Evolutionary conservation across 306 rosid genomes (phyloP).

Genomic region (Vigna reflexopilosa): DNA sequence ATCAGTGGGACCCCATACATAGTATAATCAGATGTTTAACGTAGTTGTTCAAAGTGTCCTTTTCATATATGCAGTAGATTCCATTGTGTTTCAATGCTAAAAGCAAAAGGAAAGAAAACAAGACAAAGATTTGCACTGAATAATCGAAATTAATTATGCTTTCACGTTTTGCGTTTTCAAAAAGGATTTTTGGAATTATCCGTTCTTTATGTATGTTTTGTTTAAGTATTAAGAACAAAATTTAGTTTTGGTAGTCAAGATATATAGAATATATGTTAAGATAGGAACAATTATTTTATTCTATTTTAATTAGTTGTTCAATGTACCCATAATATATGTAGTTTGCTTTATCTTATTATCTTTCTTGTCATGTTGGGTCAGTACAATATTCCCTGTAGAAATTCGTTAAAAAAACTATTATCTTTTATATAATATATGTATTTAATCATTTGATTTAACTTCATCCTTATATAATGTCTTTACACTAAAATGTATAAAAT

Average conservation of each 20-base stretch:
- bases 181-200: not conserved
- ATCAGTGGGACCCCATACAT: conserved; percentile 47
- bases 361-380: too few relatives aligned
- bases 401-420: too few relatives aligned
- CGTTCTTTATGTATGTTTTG: not conserved
- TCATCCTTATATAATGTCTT: too few relatives aligned
- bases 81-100: not conserved
- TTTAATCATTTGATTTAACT: too few relatives aligned
- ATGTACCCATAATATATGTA: not conserved
- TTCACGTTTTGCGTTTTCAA: not conserved
- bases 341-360: not conserved
- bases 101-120: not conserved
- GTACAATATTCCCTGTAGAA: too few relatives aligned
- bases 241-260: not conserved
- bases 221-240: not conserved
- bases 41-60: not conserved
- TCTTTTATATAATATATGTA: too few relatives aligned
- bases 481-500: too few relatives aligned
- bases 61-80: conserved; percentile 15
- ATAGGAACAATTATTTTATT: not conserved
- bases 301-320: not conserved
- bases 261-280: not conserved
- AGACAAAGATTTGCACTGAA: not conserved
- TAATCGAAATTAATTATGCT: not conserved
- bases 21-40: not conserved